Evolutionary conservation across 2,329 filamentous ascomycete genomes (phyloP).

Genomic region (Calonectria pauciramosa): DNA sequence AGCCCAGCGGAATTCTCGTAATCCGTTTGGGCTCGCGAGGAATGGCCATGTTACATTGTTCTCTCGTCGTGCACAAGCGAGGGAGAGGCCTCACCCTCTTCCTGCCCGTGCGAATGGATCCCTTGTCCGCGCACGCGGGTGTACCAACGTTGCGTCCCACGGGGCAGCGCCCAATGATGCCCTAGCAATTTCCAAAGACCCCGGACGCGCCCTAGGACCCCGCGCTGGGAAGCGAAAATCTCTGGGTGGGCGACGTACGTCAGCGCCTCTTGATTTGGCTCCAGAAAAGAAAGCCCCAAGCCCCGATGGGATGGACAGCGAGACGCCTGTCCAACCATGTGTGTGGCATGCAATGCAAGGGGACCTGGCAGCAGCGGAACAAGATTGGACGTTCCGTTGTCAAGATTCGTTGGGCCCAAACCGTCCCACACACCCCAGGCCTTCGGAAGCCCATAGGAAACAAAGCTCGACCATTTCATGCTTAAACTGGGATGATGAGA

Average conservation of each 20-base stretch:
- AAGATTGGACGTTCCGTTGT: neutral
- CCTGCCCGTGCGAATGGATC: neutral
- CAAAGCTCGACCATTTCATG: constrained; percentile 16
- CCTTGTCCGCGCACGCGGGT: neutral
- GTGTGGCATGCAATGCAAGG: neutral
- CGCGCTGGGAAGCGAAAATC: neutral
- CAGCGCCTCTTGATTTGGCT: neutral
- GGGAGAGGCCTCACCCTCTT: constrained; percentile 19
- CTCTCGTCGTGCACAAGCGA: neutral
- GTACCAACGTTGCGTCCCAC: neutral
- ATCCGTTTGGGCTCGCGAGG: neutral
- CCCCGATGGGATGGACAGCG: neutral
- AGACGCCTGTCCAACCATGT: neutral
- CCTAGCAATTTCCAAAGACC: constrained; percentile 20
- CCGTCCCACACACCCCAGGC: neutral
- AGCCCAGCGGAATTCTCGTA: neutral
- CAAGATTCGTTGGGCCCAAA: neutral
- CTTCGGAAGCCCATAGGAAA: neutral
- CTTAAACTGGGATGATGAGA: constrained; percentile 15
- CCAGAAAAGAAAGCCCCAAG: neutral
- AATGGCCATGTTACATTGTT: neutral
- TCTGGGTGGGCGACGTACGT: constrained; percentile 3
- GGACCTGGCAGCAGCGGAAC: neutral
- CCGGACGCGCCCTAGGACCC: neutral
- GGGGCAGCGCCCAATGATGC: constrained; percentile 20